A percentile compares a stretch with the other conserved stretches of the same genome.
Evolutionary conservation across 176 grass and related monocot genomes (phyloP).

Genomic region (Oryza brachyantha): DNA sequence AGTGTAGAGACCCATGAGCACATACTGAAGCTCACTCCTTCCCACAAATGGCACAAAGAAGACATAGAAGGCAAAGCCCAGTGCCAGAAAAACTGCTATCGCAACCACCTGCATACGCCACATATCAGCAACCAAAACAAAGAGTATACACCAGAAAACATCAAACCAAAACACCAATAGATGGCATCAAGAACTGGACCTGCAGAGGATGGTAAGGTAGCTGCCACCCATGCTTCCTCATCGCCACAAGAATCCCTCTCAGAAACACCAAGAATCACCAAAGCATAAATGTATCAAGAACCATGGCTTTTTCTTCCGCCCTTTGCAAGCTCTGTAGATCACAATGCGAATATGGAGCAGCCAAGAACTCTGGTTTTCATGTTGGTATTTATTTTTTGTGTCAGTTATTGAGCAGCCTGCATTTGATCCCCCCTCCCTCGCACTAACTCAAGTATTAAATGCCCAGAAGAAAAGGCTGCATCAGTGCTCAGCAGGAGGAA

Average conservation of each 20-base stretch:
- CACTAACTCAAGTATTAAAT: not conserved
- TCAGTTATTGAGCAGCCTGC: not conserved
- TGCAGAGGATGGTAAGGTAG: conserved; percentile 86
- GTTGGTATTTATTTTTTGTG: not conserved
- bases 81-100: conserved; percentile 73
- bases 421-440: not conserved
- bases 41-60: conserved; percentile 79
- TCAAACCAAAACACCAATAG: not conserved
- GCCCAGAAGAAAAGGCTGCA: not conserved
- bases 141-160: not conserved
- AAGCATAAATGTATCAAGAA: not conserved
- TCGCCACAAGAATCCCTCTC: conserved; percentile 2
- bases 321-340: not conserved
- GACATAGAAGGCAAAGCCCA: conserved; percentile 81
- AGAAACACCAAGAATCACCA: not conserved
- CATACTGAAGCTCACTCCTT: conserved; percentile 47
- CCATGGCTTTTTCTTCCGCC: not conserved
- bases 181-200: conserved; percentile 24
- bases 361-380: not conserved
- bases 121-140: conserved; percentile 17
- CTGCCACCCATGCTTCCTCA: conserved; percentile 89
- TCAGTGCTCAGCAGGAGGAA: not conserved
- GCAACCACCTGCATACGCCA: conserved; percentile 60
- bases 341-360: not conserved
- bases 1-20: conserved; percentile 70